Base-by-base conservation (phyloP, 2,329 filamentous ascomycete species). In the Basipetospora chlamydospora region DNA sequence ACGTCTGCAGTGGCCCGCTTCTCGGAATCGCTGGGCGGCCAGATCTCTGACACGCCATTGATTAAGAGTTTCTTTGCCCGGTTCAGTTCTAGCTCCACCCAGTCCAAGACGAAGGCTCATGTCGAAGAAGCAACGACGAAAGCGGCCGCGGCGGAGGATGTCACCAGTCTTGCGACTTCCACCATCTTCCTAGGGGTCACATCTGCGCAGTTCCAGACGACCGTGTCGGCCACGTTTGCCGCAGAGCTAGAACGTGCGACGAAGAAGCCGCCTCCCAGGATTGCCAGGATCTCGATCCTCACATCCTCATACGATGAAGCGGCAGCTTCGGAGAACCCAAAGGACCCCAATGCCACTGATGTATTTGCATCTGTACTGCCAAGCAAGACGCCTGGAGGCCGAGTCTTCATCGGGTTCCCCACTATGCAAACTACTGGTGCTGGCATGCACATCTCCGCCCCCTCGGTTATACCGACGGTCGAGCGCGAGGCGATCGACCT, bases 401-500 rank as follows among this genome's bases (percentile, higher is more conserved):
- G 84, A 37, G 82, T 98, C 38, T 98, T 96, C 50, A 98, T 98
- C 49, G 90, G 90, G 0, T 98, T 98, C 51, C 88, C 90, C 3
- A 98, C 90, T 2, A 87, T 88, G 46, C 90, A 98, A 60, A 98
- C 90, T 0, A 98, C 92, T 0, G 90, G 88, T 38, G 77, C 88
- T 20, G 82, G 88, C 12, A 81, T 92, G 52, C 90, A 98, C 55
- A 81, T 98, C 21, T 96, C 88, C 10, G 90, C 90, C 0, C 90
- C 87, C 1, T 95, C 88, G 0, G 78, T 98, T 11, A 98, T 98
- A 39, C 90, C 90, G 0, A 98, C 90, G 0, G 92, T 98, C 3
- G 90, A 98, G 57, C 77, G 90, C 51, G 90, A 98, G 53, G 90
- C 85, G 37, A 94, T 98, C 40, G 90, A 98, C 55, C 66, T 98